These are phyloP conservation scores for Cicer pinnatifidum DNA, from an alignment of 306 rosid species.

Conservation along the genomic window DNA sequence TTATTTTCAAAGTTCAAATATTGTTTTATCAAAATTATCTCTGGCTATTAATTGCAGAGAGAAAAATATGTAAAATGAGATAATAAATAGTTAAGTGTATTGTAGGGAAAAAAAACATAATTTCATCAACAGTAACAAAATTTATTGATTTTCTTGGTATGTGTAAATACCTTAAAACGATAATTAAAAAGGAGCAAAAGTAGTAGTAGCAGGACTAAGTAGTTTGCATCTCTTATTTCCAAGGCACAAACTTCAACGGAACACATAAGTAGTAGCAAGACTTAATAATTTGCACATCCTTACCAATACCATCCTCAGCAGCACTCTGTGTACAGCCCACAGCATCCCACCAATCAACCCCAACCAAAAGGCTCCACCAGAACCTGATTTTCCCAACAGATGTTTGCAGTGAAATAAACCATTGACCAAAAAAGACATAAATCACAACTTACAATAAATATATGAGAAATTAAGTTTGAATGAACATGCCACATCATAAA, in stretches of 20 bases:
- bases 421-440: conserved; percentile 17
- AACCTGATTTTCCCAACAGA: conserved; percentile 63
- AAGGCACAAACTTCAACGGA: background rate
- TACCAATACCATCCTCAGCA: conserved; percentile 98
- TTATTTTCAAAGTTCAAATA: no score
- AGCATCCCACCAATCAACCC: conserved; percentile 99
- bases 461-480: background rate
- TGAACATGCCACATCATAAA: conserved; percentile 17
- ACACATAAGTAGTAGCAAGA: conserved; percentile 25
- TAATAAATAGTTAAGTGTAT: no score
- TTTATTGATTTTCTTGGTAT: no score
- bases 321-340: conserved; percentile 98
- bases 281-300: conserved; percentile 44
- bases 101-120: no score
- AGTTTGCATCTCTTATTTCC: conserved; percentile 16
- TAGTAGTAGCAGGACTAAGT: conserved; percentile 4
- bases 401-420: conserved; percentile 44
- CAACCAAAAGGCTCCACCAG: conserved; percentile 99
- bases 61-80: no score
- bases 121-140: no score
- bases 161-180: no score
- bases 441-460: conserved; percentile 28
- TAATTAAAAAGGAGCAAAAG: no score
- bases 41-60: no score
- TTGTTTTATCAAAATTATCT: no score